These are phyloP conservation scores for Spongiforma sp. DNA, from an alignment of 1,284 basidiomycete genomes.

Conservation along the genomic window DNA sequence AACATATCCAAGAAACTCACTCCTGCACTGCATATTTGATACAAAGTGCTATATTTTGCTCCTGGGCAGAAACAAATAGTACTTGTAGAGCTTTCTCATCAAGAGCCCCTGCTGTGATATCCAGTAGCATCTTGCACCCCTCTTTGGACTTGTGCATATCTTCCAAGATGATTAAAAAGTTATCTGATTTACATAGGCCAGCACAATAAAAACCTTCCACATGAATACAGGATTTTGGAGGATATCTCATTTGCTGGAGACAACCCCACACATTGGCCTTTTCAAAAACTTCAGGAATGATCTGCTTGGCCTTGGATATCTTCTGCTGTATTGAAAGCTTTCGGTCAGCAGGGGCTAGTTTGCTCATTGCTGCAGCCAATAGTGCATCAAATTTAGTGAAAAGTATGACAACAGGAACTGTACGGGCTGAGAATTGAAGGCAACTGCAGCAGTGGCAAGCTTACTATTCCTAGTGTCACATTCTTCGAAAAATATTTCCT, in stretches of 20 bases:
- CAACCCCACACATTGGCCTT: neutral
- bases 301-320: neutral
- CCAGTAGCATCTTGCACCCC: neutral
- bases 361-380: neutral
- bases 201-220: neutral
- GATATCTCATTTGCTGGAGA: neutral
- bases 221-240: neutral
- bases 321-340: neutral
- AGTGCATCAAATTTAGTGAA: no score
- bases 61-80: neutral
- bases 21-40: conserved; percentile 3
- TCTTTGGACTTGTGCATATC: neutral
- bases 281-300: conserved; percentile 1
- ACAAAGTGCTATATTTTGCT: conserved; percentile 8
- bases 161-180: neutral
- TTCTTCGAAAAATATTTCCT: no score
- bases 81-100: neutral
- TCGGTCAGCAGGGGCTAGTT: neutral
- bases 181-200: neutral
- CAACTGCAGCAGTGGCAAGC: no score
- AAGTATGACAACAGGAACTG: no score
- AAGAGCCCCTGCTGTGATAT: neutral
- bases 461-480: no score
- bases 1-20: neutral
- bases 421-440: no score